Evolutionary conservation across 768 basidiomycete species (phyloP).

Genomic region (Candolleomyces efflorescens): DNA sequence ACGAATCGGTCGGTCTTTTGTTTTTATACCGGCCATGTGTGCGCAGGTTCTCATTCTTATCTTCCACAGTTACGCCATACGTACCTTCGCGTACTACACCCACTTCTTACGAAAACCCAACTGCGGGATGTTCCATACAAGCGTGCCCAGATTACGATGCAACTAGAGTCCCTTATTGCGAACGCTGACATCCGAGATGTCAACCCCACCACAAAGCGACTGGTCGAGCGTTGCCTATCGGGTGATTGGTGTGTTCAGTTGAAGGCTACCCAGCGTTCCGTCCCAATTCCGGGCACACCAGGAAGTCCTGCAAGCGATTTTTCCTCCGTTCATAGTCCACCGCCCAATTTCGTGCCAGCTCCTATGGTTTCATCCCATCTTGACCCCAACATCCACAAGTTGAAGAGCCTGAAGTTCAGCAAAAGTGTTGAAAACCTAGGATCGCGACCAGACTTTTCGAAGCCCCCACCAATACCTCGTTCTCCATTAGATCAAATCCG

Average conservation of each 20-base stretch:
- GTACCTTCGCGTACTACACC: slow-evolving; percentile 93
- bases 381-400: slow-evolving; percentile 35
- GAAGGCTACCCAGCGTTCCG: slow-evolving; percentile 29
- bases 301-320: slow-evolving; percentile 42
- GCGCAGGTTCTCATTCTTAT: neutral
- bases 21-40: too few relatives aligned
- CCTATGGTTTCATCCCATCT: slow-evolving; percentile 24
- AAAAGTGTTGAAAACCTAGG: slow-evolving; percentile 64
- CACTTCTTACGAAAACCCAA: slow-evolving; percentile 92
- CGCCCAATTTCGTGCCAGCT: slow-evolving; percentile 20
- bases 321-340: slow-evolving; percentile 34
- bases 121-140: slow-evolving; percentile 84
- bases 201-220: slow-evolving; percentile 80
- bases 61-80: slow-evolving; percentile 79
- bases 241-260: slow-evolving; percentile 85
- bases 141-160: slow-evolving; percentile 79
- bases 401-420: slow-evolving; percentile 47
- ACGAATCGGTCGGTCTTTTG: slow-evolving; percentile 70
- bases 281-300: slow-evolving; percentile 37
- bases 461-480: slow-evolving; percentile 22
- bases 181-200: slow-evolving; percentile 78
- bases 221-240: slow-evolving; percentile 86
- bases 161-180: slow-evolving; percentile 73
- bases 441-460: slow-evolving; percentile 18
- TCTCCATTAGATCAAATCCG: slow-evolving; percentile 32